A percentile compares a stretch with the other conserved stretches of the same genome.
Conservation (phyloP, 1,284 basidiomycete species). For the Cryptococcus wingfieldii region DNA sequence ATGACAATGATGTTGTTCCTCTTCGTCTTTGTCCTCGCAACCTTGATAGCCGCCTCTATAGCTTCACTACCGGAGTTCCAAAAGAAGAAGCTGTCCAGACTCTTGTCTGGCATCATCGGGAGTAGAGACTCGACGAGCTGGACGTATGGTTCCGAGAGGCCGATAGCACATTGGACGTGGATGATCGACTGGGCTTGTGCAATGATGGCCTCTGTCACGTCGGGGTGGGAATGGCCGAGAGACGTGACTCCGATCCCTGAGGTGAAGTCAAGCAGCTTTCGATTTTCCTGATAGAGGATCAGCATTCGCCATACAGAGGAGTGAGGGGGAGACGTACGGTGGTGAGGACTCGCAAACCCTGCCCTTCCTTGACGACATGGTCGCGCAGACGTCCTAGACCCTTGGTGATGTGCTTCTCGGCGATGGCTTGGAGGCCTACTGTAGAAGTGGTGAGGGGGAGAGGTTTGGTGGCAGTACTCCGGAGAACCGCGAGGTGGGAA, state of each 20-base stretch:
- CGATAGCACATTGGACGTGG: slow-evolving; percentile 59
- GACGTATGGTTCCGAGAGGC: slow-evolving; percentile 64
- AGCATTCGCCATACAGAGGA: background rate
- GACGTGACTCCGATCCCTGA: slow-evolving; percentile 61
- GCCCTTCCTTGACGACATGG: slow-evolving; percentile 69
- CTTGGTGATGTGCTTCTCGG: slow-evolving; percentile 39
- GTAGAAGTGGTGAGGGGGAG: slow-evolving; percentile 22
- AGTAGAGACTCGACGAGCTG: slow-evolving; percentile 58
- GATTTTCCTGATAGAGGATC: slow-evolving; percentile 55
- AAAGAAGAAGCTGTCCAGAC: slow-evolving; percentile 72
- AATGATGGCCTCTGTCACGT: slow-evolving; percentile 76
- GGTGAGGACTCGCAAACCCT: slow-evolving; percentile 65
- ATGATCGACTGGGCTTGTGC: slow-evolving; percentile 78
- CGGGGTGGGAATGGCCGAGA: slow-evolving; percentile 69
- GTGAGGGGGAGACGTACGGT: slow-evolving; percentile 16
- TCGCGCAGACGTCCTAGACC: slow-evolving; percentile 47
- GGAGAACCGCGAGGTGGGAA: slow-evolving; percentile 15
- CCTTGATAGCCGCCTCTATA: slow-evolving; percentile 44
- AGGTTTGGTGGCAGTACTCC: slow-evolving; percentile 10
- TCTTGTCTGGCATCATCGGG: slow-evolving; percentile 36
- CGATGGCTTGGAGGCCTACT: slow-evolving; percentile 24
- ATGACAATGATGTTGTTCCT: slow-evolving; percentile 84
- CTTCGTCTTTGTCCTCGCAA: slow-evolving; percentile 68
- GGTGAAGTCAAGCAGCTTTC: slow-evolving; percentile 73
- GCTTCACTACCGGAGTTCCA: slow-evolving; percentile 66